Base-by-base conservation (phyloP, 257 asterid species). In the Mitragyna speciosa region DNA sequence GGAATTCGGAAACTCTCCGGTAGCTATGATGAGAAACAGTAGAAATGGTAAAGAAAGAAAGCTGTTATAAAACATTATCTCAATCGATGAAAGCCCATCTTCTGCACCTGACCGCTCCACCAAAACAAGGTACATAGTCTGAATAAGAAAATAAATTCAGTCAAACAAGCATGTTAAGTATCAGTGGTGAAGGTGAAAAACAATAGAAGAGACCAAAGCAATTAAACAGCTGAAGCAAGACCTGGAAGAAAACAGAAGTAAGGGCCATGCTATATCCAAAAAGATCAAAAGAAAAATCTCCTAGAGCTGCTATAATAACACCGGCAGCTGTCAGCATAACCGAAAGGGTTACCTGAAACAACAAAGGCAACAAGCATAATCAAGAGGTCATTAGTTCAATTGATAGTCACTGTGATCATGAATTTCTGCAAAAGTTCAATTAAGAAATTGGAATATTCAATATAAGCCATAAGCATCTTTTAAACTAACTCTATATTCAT, bases 81-180 rank as follows among this genome's bases (percentile, higher is more conserved):
- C 99, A 39, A 96, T 82, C 14, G 99, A 94, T 12, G 96, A 87
- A 84, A 96, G 97, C 75, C 98, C 98, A 67, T 94, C 99, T 84
- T 96, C 99, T 72, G 95, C 98, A 73, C 99, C 98, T 14, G 99
- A 92, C 86, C 89, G 92, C 85, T 96, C 99, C 76, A 96, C 99
- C 84, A 96, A 85, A 45, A 96, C 92, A 61, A 94, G 99, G 92
- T 96, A 96, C 98, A 96, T 96, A n/a, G 97, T 94, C 99, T 96
- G 96, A 78, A 87, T n/a, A 76, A 36, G 54, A 77, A 78, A 81
- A 76, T 7, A 67, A 30, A 65, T 72, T 33, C 56, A 43, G 70
- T 75, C 63, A 81, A 78, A 54, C 64, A 79, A 24, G 17, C 15
- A 68, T 0, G 28, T 22, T 7, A 72, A 26, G 48, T 4, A 74